phyloP scores from a whole-genome alignment of 257 asterid species.

The Nicotiana benthamiana region DNA sequence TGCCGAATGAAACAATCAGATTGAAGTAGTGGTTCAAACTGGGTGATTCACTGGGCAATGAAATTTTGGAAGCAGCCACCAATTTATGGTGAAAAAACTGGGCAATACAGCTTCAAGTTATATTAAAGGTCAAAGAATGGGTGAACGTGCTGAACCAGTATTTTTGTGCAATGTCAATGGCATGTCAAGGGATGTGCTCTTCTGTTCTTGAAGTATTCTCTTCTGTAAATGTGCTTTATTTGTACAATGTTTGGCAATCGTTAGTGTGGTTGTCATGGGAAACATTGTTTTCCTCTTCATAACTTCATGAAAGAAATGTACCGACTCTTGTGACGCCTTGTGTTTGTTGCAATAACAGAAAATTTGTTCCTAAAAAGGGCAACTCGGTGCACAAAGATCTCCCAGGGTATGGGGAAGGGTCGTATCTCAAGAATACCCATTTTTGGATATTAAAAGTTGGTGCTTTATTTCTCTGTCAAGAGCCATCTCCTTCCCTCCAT shows the following conservation, averaged over 20 bases:
- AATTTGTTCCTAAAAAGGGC: background rate
- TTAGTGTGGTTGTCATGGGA: background rate
- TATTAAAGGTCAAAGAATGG: background rate
- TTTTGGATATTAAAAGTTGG: background rate
- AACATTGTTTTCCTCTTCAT: background rate
- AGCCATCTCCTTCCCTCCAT: background rate
- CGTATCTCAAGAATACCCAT: background rate
- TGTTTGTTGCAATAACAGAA: background rate
- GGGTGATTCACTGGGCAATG: background rate
- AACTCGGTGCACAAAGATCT: background rate
- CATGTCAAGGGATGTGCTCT: background rate
- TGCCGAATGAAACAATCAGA: slow-evolving; percentile 41
- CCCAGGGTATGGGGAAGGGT: background rate
- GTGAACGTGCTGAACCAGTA: background rate
- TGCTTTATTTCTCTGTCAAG: background rate
- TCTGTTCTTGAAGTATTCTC: background rate
- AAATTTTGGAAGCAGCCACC: background rate
- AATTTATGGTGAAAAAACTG: background rate
- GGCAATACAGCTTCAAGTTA: background rate
- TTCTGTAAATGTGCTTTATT: slow-evolving; percentile 5
- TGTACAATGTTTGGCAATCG: background rate
- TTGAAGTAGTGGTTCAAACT: slow-evolving; percentile 17
- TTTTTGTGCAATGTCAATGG: background rate
- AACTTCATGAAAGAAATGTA: background rate
- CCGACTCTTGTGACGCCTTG: background rate